phyloP scores from a whole-genome alignment of 768 basidiomycete species.

The Strobilomyces dryophilus region DNA sequence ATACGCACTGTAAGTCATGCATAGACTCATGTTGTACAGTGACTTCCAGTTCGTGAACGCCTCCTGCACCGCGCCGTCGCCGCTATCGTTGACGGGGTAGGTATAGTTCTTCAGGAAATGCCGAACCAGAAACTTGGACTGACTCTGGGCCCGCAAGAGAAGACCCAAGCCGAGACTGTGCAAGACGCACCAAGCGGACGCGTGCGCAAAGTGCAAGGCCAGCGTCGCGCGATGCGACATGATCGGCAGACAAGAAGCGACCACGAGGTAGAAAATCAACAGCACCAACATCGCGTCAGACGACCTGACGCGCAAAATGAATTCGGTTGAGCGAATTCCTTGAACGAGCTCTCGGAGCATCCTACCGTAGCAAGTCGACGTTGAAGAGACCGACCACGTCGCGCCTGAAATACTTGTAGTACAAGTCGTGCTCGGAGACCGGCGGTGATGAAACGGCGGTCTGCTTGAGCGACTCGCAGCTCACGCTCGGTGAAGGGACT shows the following conservation, averaged over 20 bases:
- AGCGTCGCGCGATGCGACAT: conserved; percentile 48
- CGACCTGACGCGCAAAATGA: conserved; percentile 49
- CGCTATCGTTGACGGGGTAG: conserved; percentile 67
- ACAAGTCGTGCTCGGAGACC: conserved; percentile 81
- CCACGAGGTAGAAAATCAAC: conserved; percentile 62
- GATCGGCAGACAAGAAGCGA: conserved; percentile 55
- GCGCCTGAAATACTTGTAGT: conserved; percentile 86
- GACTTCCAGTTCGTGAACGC: conserved; percentile 95
- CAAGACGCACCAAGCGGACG: conserved; percentile 80
- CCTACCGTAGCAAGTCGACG: conserved; percentile 81
- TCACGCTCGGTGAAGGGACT: not conserved
- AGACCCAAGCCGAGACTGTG: conserved; percentile 87
- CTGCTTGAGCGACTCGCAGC: conserved; percentile 7
- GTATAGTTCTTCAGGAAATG: conserved; percentile 96
- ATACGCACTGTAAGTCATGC: conserved; percentile 86
- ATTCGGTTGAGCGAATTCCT: conserved; percentile 21
- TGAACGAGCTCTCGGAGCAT: not conserved
- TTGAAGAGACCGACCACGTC: conserved; percentile 80
- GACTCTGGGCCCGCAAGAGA: conserved; percentile 79
- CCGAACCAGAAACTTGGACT: conserved; percentile 83
- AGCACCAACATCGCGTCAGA: conserved; percentile 81
- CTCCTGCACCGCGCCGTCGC: conserved; percentile 79
- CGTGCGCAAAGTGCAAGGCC: conserved; percentile 76
- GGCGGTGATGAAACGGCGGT: conserved; percentile 3
- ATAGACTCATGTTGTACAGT: conserved; percentile 87